Evolutionary conservation across 768 basidiomycete species (phyloP), one percentile per base, ranked within the genome.

Genomic region (button mushroom (Agaricus bisporus)): DNA sequence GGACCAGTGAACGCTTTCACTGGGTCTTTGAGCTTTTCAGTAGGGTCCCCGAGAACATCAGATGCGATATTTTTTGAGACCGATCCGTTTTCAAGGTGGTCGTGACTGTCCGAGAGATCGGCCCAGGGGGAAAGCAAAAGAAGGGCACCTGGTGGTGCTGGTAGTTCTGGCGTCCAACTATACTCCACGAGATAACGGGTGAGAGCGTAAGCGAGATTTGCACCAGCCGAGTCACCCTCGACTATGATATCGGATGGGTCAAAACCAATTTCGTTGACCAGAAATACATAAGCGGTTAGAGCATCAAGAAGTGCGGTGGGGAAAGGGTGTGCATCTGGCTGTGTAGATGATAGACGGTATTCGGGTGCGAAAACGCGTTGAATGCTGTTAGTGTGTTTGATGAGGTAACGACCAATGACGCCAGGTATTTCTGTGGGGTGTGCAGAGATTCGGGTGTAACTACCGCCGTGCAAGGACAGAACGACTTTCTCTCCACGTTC

Each of bases 221-320:
- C 90, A 2, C 90, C 89, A 0, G 89, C 86, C 1, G 86, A 91
- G 63, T 92, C 88, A 2, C 89, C 90, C 18, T 72, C 73, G 20
- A 91, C 46, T 49, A 88, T 73, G 60, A 92, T 83, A 59, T 87
- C 69, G 12, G 70, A 64, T 0, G 87, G 78, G 1, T 70, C 57
- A 63, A 88, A 83, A 0, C 80, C 79, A 25, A 85, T 68, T 7
- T 61, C 67, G 45, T 77, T 70, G 37, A 86, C 73, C 18, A 91
- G 82, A 63, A 91, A 85, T 41, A 76, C 68, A 64, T 91, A 93
- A 5, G 84, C 88, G 1, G 85, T 78, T 6, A 91, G 68, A 2
- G 81, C 82, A 61, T 93, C 89, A 12, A 92, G 69, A 0, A 93
- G 72, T 15, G 86, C 86, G 0, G 85, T 73, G 0, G 90, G 90